phyloP scores from a whole-genome alignment of 768 basidiomycete species.

The Termitomyces heimii region DNA sequence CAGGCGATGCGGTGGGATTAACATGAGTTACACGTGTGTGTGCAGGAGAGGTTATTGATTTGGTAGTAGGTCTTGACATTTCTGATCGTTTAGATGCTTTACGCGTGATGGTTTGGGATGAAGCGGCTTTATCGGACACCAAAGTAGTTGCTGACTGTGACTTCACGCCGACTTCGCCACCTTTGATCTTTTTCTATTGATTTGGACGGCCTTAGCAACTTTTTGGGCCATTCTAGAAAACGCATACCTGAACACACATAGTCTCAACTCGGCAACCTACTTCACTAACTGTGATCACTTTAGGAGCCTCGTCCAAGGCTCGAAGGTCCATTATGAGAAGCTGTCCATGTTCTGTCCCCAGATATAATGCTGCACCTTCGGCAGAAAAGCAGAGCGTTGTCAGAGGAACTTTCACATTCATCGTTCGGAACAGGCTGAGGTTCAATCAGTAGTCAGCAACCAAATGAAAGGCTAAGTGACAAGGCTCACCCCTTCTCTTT shows the following conservation, averaged over 20 bases:
- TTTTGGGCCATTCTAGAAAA: neutral
- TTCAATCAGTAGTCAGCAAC: neutral
- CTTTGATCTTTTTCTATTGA: constrained; percentile 17
- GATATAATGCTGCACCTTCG: constrained; percentile 61
- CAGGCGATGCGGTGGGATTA: constrained; percentile 14
- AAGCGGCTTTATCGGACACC: constrained; percentile 10
- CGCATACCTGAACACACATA: constrained; percentile 54
- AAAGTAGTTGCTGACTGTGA: constrained; percentile 8
- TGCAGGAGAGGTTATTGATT: constrained; percentile 3
- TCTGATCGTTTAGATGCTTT: constrained; percentile 13
- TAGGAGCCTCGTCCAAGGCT: constrained; percentile 60
- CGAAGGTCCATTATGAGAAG: constrained; percentile 62
- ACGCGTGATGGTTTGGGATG: constrained; percentile 5
- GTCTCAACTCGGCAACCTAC: constrained; percentile 40
- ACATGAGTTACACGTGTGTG: constrained; percentile 12
- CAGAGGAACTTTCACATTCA: constrained; percentile 46
- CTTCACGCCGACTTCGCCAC: constrained; percentile 8
- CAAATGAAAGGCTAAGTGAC: neutral
- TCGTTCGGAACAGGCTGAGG: constrained; percentile 52
- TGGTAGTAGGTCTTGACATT: neutral
- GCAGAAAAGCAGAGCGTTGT: constrained; percentile 64
- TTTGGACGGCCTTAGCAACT: neutral
- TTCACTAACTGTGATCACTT: constrained; percentile 43
- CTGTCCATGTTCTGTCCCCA: constrained; percentile 60
- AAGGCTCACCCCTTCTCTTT: constrained; percentile 62